These are phyloP conservation scores for Haematococcus sp. DNA, from an alignment of 139 green algal genomes.

Conservation along the genomic window DNA sequence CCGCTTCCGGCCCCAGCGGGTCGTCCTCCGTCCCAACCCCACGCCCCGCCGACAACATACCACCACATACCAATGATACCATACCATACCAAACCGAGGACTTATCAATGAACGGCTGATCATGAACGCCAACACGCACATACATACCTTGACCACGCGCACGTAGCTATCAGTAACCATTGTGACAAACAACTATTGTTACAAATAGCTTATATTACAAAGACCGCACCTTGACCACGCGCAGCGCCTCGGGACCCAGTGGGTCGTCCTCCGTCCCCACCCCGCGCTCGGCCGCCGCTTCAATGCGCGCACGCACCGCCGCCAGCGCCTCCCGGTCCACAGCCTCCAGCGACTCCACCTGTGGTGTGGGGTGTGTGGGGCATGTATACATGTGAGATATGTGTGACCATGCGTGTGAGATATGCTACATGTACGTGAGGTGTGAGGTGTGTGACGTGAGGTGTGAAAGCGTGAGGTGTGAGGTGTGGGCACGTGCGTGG, in stretches of 20 bases:
- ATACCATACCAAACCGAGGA: too few species aligned
- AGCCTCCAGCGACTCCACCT: conserved; percentile 15
- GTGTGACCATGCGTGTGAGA: too few species aligned
- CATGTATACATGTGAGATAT: too few species aligned
- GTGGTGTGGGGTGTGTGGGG: neutral
- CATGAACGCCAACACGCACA: too few species aligned
- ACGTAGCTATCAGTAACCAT: neutral
- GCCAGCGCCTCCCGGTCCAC: conserved; percentile 25
- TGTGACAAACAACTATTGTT: neutral
- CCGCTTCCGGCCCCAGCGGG: neutral
- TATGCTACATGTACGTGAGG: neutral
- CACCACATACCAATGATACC: too few species aligned
- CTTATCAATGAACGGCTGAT: too few species aligned
- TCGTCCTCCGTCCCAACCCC: conserved; percentile 17
- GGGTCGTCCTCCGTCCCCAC: conserved; percentile 15
- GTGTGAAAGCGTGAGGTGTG: too few species aligned
- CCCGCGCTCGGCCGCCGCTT: neutral
- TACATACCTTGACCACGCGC: too few species aligned
- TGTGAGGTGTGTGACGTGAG: neutral
- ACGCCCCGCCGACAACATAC: conserved; percentile 1
- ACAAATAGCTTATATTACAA: neutral
- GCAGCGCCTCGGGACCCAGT: neutral
- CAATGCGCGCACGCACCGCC: conserved; percentile 17
- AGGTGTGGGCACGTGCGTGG: too few species aligned
- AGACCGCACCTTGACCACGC: neutral